These are phyloP conservation scores for Neospora caninum DNA, from an alignment of 169 alveolate species.

Conservation along the genomic window DNA sequence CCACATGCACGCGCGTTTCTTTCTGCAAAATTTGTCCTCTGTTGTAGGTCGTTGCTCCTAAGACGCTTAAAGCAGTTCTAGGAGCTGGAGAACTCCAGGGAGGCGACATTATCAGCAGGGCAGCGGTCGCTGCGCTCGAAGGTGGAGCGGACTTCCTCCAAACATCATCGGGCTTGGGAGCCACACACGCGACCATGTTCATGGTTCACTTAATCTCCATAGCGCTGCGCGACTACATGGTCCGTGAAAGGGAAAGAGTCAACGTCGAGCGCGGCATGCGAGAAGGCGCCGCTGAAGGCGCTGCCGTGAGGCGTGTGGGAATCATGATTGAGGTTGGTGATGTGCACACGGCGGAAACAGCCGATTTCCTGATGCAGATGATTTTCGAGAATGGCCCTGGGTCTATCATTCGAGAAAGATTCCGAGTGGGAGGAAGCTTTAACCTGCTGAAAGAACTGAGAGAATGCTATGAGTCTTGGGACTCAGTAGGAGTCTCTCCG, in stretches of 20 bases:
- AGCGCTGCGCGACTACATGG: neutral
- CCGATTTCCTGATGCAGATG: slow-evolving; percentile 8
- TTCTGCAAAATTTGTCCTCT: too few relatives aligned
- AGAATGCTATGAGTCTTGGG: neutral
- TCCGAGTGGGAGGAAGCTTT: slow-evolving; percentile 5
- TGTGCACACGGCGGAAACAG: neutral
- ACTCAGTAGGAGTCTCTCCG: neutral
- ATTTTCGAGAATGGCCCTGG: neutral
- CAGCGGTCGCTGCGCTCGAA: slow-evolving; percentile 19
- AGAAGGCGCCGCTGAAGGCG: neutral
- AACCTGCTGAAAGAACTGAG: slow-evolving; percentile 6
- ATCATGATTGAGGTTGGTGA: neutral
- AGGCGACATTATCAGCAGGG: slow-evolving; percentile 19
- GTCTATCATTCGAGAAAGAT: neutral
- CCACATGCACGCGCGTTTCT: too few relatives aligned
- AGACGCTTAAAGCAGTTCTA: neutral
- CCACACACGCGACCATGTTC: slow-evolving; percentile 1
- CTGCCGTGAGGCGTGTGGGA: neutral
- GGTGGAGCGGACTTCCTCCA: slow-evolving; percentile 45
- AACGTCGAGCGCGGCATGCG: neutral
- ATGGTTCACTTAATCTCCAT: neutral
- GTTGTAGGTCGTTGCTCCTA: neutral
- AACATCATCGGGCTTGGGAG: neutral
- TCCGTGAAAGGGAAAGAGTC: neutral
- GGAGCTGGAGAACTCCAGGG: slow-evolving; percentile 5